A percentile compares a stretch with the other conserved stretches of the same genome.
Evolutionary conservation across 129 eudicot genomes (phyloP).

Genomic region (Glebionis coronaria): DNA sequence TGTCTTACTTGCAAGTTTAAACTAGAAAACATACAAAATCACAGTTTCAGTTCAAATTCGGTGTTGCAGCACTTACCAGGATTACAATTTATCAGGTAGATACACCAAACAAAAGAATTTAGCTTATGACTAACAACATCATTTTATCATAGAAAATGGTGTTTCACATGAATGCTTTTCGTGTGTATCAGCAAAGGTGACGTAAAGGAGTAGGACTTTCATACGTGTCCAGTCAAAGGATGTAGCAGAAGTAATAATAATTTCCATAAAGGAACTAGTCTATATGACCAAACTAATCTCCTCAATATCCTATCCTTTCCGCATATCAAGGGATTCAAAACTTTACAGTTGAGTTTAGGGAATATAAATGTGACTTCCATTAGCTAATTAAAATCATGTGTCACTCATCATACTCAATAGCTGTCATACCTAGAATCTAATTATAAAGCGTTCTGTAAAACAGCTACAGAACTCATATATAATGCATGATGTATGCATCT

Average conservation of each 20-base stretch:
- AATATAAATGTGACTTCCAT: background rate
- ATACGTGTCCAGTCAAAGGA: too few species aligned
- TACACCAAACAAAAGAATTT: too few species aligned
- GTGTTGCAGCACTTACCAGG: background rate
- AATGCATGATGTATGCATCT: too few species aligned
- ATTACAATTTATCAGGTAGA: too few species aligned
- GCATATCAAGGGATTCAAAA: background rate
- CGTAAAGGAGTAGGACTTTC: too few species aligned
- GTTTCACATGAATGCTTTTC: too few species aligned
- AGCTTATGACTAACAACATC: too few species aligned
- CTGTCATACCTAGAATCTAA: too few species aligned
- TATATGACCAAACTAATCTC: background rate
- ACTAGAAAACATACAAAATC: conserved; percentile 6
- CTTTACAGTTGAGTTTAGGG: background rate
- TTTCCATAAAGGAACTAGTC: background rate
- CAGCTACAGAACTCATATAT: background rate
- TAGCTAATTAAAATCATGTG: conserved; percentile 2
- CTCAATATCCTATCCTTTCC: conserved; percentile 4
- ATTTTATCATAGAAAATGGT: too few species aligned
- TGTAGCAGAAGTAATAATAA: background rate
- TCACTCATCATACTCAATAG: background rate
- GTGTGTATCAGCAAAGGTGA: too few species aligned
- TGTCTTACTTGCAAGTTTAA: background rate
- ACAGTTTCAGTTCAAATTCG: background rate
- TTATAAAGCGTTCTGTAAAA: background rate